Conservation (phyloP, 805 yeast species). For the Metschnikowia reukaufii region DNA sequence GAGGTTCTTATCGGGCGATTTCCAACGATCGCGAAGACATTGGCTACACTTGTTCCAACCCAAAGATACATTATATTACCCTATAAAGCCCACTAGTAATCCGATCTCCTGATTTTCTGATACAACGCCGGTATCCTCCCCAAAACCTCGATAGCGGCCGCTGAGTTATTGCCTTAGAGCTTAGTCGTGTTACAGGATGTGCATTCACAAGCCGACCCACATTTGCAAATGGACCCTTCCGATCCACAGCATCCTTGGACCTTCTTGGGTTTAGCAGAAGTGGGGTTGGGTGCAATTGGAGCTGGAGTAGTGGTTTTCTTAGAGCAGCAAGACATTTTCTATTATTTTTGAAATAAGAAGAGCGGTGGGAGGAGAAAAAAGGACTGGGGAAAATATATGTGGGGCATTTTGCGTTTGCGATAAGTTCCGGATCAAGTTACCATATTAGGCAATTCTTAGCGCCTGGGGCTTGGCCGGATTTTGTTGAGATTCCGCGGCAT, state of each 20-base stretch:
- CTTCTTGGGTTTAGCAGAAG: slow-evolving; percentile 17
- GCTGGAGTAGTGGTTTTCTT: slow-evolving; percentile 15
- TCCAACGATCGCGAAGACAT: too few relatives aligned
- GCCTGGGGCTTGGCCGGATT: neutral
- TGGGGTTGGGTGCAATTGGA: slow-evolving; percentile 12
- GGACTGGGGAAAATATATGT: neutral
- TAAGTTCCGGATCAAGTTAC: slow-evolving; percentile 14
- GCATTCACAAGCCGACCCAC: slow-evolving; percentile 42
- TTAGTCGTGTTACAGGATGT: slow-evolving; percentile 45
- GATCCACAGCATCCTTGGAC: slow-evolving; percentile 28
- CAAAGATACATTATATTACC: too few relatives aligned
- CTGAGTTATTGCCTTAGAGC: slow-evolving; percentile 21
- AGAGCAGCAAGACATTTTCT: slow-evolving; percentile 21
- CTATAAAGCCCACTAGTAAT: too few relatives aligned
- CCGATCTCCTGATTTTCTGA: too few relatives aligned
- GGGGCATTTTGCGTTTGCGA: neutral
- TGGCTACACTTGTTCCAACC: too few relatives aligned
- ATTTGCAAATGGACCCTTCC: slow-evolving; percentile 37
- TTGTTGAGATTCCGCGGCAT: neutral
- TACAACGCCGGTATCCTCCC: too few relatives aligned
- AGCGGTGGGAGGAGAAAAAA: neutral
- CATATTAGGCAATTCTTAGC: slow-evolving; percentile 10
- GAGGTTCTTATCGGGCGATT: too few relatives aligned
- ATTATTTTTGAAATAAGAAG: neutral
- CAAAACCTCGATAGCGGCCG: too few relatives aligned